These are phyloP conservation scores for Acmispon strigosus DNA, from an alignment of 306 rosid genomes.

Conservation along the genomic window DNA sequence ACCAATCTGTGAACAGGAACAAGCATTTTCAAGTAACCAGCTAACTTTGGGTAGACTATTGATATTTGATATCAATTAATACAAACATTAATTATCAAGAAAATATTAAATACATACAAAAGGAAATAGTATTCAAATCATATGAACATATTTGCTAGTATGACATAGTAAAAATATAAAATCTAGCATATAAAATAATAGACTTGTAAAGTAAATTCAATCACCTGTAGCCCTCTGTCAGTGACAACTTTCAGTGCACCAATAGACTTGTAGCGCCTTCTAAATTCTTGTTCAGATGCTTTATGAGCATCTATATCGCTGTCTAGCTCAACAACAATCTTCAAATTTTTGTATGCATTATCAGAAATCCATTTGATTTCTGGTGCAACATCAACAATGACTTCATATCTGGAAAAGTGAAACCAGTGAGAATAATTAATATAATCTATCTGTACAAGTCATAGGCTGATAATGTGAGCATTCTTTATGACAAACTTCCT, in stretches of 20 bases:
- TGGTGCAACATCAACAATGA: conserved; percentile 80
- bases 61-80: conserved; percentile 12
- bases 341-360: conserved; percentile 74
- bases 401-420: conserved; percentile 66
- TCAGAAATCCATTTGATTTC: conserved; percentile 82
- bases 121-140: neutral
- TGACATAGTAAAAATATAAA: neutral
- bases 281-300: conserved; percentile 64
- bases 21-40: neutral
- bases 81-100: neutral
- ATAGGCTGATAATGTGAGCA: neutral
- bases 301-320: conserved; percentile 66
- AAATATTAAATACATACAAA: neutral
- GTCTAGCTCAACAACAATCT: conserved; percentile 77
- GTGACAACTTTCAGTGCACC: conserved; percentile 67
- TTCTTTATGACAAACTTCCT: conserved; percentile 8
- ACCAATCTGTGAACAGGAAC: conserved; percentile 53
- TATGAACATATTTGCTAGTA: neutral
- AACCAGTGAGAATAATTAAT: conserved; percentile 15
- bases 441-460: conserved; percentile 15
- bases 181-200: neutral
- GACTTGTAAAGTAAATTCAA: conserved; percentile 5
- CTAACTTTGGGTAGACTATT: neutral
- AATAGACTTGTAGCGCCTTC: conserved; percentile 66
- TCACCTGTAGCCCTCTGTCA: conserved; percentile 89